phyloP scores from a whole-genome alignment of 257 asterid genomes.

The Solanum ossicruentum region DNA sequence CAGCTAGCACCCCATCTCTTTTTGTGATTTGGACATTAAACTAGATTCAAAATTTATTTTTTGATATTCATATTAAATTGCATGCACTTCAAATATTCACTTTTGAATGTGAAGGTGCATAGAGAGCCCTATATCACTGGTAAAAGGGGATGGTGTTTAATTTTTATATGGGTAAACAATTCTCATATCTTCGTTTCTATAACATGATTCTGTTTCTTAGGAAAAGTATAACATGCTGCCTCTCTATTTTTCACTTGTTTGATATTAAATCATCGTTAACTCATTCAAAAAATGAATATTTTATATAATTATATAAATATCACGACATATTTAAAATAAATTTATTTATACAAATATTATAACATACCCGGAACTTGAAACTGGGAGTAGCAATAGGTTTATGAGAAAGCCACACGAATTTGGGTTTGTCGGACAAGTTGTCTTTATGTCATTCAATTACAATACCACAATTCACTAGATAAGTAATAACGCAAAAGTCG shows the following conservation, averaged over 20 bases:
- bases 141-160: not conserved
- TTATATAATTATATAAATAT: too few species aligned
- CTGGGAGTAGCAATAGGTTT: not conserved
- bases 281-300: too few species aligned
- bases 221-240: not conserved
- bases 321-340: not conserved
- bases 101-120: too few species aligned
- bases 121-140: not conserved
- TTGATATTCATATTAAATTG: not conserved
- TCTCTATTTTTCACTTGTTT: not conserved
- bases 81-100: too few species aligned
- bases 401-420: not conserved
- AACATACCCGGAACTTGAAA: not conserved
- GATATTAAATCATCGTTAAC: not conserved
- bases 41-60: not conserved
- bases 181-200: not conserved
- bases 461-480: not conserved
- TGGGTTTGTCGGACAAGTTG: not conserved
- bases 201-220: not conserved
- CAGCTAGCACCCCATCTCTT: not conserved
- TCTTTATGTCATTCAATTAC: not conserved
- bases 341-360: too few species aligned
- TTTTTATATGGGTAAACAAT: not conserved
- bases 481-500: not conserved
- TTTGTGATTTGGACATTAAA: not conserved